Percentiles rank a stretch among this genome's conserved stretches.
Evolutionary conservation across 371 early-diverging fungal species (phyloP).

Genomic region (Syncephalastrum racemosum): DNA sequence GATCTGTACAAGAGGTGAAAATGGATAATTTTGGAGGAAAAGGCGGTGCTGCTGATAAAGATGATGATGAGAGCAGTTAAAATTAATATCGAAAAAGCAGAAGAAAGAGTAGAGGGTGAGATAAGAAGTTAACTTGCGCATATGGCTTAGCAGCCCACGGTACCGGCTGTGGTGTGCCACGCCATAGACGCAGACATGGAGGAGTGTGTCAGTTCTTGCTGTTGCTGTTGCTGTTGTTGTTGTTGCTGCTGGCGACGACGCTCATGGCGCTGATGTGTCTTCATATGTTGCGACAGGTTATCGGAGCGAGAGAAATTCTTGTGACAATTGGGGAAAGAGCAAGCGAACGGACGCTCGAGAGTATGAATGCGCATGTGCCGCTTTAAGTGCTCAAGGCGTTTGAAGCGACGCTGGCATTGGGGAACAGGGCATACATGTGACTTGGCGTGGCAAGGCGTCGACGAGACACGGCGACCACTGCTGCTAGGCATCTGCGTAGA

Average conservation of each 20-base stretch:
- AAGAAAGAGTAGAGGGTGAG: background rate
- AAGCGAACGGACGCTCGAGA: constrained; percentile 74
- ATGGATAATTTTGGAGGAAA: background rate
- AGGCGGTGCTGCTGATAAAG: too few species aligned
- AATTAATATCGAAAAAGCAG: background rate
- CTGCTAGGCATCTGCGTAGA: background rate
- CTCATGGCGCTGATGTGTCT: constrained; percentile 55
- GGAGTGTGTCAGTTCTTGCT: constrained; percentile 1
- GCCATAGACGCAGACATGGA: background rate
- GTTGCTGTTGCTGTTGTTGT: constrained; percentile 23
- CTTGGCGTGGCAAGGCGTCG: constrained; percentile 21
- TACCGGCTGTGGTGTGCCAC: background rate
- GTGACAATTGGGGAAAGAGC: constrained; percentile 66
- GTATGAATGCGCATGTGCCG: constrained; percentile 91
- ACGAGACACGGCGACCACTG: constrained; percentile 2
- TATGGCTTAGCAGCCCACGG: background rate
- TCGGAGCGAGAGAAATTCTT: constrained; percentile 84
- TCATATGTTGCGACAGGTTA: constrained; percentile 64
- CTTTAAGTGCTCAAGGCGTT: constrained; percentile 86
- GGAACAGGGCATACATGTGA: constrained; percentile 51
- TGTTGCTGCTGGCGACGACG: constrained; percentile 31
- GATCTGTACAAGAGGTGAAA: background rate
- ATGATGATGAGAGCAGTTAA: background rate
- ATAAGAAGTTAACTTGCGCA: background rate
- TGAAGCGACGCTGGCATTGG: constrained; percentile 64